These are phyloP conservation scores for Neocatenulostroma microsporum DNA, from an alignment of 2,329 filamentous ascomycete genomes.

Conservation along the genomic window DNA sequence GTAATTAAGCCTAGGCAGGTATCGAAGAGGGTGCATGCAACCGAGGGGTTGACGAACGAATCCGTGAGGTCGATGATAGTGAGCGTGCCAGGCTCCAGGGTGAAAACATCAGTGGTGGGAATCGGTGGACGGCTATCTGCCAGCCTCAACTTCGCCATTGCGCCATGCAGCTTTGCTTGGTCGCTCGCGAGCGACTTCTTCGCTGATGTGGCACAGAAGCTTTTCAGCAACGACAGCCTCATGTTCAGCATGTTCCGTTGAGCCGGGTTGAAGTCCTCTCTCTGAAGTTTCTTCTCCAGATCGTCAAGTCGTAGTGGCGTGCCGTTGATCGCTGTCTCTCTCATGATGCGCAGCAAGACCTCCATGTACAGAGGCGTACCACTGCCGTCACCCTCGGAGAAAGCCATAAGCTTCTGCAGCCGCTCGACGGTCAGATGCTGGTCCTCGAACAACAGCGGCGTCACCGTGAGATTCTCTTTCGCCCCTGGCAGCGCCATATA, in stretches of 20 bases:
- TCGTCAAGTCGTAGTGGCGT: constrained; percentile 43
- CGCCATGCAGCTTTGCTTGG: background rate
- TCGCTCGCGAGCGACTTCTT: background rate
- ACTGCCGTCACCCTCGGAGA: constrained; percentile 33
- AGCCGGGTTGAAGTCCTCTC: constrained; percentile 35
- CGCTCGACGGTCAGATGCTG: constrained; percentile 44
- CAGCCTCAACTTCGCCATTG: background rate
- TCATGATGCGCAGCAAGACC: constrained; percentile 48
- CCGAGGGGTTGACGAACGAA: constrained; percentile 58
- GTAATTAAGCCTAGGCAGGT: constrained; percentile 59
- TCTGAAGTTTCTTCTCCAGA: constrained; percentile 38
- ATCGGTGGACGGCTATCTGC: background rate
- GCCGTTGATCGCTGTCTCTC: constrained; percentile 45
- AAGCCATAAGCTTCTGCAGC: constrained; percentile 51
- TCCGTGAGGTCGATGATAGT: constrained; percentile 68
- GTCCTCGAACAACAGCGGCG: constrained; percentile 41
- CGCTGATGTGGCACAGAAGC: constrained; percentile 46
- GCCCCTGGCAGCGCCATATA: constrained; percentile 36
- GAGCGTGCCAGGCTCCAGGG: constrained; percentile 41
- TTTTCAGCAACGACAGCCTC: constrained; percentile 56
- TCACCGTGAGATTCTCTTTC: constrained; percentile 38
- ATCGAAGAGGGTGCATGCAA: constrained; percentile 64
- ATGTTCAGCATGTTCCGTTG: constrained; percentile 53
- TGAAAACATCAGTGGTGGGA: constrained; percentile 13
- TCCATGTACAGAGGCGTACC: constrained; percentile 49